Conservation (phyloP, 148 eudicot species). For the Oxyria digyna region DNA sequence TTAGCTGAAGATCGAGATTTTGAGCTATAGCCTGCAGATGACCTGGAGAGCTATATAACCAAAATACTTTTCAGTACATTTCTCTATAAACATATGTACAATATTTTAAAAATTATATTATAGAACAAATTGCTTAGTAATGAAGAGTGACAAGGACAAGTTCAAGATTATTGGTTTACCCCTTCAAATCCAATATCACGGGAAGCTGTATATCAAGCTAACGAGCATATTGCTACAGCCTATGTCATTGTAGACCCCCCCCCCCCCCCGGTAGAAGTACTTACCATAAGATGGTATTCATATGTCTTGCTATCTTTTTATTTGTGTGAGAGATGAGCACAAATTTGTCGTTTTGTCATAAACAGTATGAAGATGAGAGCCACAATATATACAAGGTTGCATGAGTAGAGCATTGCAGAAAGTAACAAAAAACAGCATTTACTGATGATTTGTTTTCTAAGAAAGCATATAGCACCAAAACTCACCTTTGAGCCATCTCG, state of each 20-base stretch:
- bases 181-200: background rate
- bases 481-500: constrained; percentile 40
- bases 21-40: constrained; percentile 42
- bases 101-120: background rate
- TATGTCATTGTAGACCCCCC: background rate
- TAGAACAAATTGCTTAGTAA: background rate
- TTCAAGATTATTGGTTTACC: background rate
- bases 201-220: background rate
- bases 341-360: background rate
- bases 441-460: too few relatives aligned
- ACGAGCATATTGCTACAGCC: background rate
- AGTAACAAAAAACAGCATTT: background rate
- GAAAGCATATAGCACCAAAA: too few relatives aligned
- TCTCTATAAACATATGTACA: background rate
- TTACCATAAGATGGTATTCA: background rate
- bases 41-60: constrained; percentile 24
- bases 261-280: background rate
- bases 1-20: constrained; percentile 52
- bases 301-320: background rate
- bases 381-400: background rate
- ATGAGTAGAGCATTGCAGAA: background rate
- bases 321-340: background rate
- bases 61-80: constrained; percentile 8
- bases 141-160: background rate
- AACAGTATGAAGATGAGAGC: background rate